phyloP scores from a whole-genome alignment of 108 stramenopile species.

The Nitzschia inconspicua region DNA sequence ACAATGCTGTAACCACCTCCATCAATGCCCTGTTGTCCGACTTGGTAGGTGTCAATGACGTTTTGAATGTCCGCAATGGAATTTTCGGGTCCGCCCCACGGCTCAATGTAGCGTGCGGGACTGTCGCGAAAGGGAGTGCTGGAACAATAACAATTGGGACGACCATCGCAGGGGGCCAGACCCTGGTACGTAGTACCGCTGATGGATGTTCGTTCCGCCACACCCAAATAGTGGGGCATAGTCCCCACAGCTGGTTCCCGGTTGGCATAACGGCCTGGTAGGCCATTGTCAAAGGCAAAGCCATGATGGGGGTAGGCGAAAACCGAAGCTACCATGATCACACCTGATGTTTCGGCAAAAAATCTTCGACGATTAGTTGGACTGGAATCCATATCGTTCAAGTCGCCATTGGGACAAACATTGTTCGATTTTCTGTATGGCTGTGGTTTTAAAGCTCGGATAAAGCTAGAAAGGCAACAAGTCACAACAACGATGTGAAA shows the following conservation, averaged over 20 bases:
- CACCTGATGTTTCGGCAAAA: too few relatives aligned
- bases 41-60: slow-evolving; percentile 50
- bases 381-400: too few relatives aligned
- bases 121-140: slow-evolving; percentile 7
- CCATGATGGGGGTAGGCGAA: too few relatives aligned
- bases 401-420: too few relatives aligned
- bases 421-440: too few relatives aligned
- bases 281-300: slow-evolving; percentile 25
- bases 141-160: slow-evolving; percentile 16
- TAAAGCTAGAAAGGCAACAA: too few relatives aligned
- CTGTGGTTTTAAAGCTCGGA: too few relatives aligned
- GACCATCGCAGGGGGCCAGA: not conserved
- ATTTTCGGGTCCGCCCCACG: not conserved
- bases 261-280: slow-evolving; percentile 10
- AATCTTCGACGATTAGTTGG: too few relatives aligned
- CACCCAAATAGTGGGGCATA: slow-evolving; percentile 12
- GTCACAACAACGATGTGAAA: too few relatives aligned
- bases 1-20: slow-evolving; percentile 70
- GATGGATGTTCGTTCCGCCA: not conserved
- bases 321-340: too few relatives aligned
- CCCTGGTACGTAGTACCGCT: not conserved
- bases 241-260: slow-evolving; percentile 1
- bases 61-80: not conserved
- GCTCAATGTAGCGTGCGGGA: slow-evolving; percentile 9
- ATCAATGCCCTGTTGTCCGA: slow-evolving; percentile 67